These are phyloP conservation scores for Solanum hybrid DNA, from an alignment of 305 asterid genomes.

Conservation along the genomic window DNA sequence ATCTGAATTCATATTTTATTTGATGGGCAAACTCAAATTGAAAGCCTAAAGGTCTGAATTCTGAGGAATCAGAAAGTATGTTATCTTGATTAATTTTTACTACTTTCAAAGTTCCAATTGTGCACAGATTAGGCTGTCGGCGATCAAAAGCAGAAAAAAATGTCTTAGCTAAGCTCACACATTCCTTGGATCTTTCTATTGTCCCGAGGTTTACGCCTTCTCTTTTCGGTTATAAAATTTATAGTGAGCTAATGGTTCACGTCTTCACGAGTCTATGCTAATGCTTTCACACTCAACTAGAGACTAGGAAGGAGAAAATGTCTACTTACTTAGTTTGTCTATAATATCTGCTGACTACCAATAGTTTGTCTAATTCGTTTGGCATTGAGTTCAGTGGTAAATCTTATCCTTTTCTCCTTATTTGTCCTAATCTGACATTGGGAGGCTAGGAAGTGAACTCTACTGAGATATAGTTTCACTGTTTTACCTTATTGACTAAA, in stretches of 20 bases:
- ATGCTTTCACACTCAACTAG: neutral
- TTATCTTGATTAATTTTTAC: neutral
- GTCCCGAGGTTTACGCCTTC: neutral
- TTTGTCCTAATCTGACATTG: neutral
- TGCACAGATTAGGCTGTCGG: neutral
- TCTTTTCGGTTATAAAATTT: neutral
- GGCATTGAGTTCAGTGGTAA: neutral
- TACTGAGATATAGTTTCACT: neutral
- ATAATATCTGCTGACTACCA: neutral
- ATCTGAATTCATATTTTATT: neutral
- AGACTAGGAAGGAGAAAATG: neutral
- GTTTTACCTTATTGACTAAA: neutral
- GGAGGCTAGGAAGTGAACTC: neutral
- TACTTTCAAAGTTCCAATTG: neutral
- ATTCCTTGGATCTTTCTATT: constrained; percentile 2
- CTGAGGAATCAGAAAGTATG: neutral
- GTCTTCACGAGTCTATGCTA: neutral
- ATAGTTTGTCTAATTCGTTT: neutral
- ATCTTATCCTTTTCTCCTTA: neutral
- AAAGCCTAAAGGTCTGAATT: neutral
- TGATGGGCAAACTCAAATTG: neutral
- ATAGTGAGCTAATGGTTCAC: neutral
- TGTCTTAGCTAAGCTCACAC: constrained; percentile 1
- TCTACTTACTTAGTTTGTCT: neutral
- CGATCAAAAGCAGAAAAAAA: neutral